phyloP scores from a whole-genome alignment of 2,329 filamentous ascomycete species.

The Pezicula radicicola region DNA sequence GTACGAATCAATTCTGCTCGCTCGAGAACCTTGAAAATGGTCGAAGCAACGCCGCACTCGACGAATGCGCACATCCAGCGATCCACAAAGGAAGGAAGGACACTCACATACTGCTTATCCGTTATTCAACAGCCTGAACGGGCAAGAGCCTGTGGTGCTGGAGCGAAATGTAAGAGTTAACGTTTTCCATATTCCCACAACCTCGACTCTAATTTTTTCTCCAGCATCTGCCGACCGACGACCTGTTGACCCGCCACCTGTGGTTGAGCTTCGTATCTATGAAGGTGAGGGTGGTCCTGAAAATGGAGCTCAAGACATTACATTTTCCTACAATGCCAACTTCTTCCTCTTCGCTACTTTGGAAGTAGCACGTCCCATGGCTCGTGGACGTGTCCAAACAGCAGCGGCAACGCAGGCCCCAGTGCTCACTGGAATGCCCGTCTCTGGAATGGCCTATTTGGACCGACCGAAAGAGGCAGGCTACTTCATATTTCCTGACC shows the following conservation, averaged over 20 bases:
- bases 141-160: constrained; percentile 90
- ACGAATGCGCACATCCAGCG: constrained; percentile 20
- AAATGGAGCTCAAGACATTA: constrained; percentile 56
- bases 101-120: constrained; percentile 75
- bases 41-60: background rate
- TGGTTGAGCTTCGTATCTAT: constrained; percentile 85
- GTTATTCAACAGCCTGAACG: constrained; percentile 94
- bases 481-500: constrained; percentile 97
- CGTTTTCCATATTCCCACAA: constrained; percentile 1
- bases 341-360: constrained; percentile 96
- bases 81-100: constrained; percentile 70
- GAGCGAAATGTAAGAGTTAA: constrained; percentile 78
- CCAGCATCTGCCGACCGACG: constrained; percentile 78
- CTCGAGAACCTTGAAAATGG: too few species aligned
- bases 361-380: constrained; percentile 79
- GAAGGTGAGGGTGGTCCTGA: constrained; percentile 56
- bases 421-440: constrained; percentile 89
- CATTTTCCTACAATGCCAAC: constrained; percentile 91
- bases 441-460: constrained; percentile 93
- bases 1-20: too few species aligned
- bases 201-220: constrained; percentile 10
- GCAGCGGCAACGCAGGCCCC: constrained; percentile 66
- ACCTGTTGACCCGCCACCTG: constrained; percentile 90
- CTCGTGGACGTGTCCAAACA: constrained; percentile 71
- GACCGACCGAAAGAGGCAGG: constrained; percentile 78